Percentiles rank a stretch among this genome's conserved stretches.
Evolutionary conservation across 352 stramenopile species (phyloP).

Genomic region (Globisporangium camurandrum): DNA sequence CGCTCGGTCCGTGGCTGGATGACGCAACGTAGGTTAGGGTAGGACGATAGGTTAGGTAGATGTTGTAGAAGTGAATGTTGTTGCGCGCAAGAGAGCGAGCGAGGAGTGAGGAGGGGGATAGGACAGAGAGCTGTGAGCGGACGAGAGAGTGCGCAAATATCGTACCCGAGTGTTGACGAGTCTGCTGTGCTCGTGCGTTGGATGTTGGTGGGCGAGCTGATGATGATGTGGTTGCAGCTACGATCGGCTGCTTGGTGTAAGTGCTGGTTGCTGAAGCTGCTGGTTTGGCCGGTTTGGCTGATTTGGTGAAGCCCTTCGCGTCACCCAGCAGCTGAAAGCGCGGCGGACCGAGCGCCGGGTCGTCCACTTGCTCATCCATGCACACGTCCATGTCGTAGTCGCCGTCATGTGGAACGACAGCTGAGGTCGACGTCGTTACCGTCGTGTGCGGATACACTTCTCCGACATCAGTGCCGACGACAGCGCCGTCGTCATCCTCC

Average conservation of each 20-base stretch:
- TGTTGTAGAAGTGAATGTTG: conserved; percentile 13
- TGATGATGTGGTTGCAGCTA: too few species aligned
- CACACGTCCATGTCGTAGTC: too few species aligned
- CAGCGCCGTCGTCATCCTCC: conserved; percentile 8
- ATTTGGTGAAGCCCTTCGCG: background rate
- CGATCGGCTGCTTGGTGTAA: too few species aligned
- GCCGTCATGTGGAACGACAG: background rate
- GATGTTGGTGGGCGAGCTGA: background rate
- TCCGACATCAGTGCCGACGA: background rate
- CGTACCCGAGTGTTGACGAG: background rate
- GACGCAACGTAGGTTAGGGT: too few species aligned
- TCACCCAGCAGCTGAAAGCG: conserved; percentile 12
- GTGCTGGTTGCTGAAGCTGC: background rate
- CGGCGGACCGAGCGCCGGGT: background rate
- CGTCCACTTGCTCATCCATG: too few species aligned
- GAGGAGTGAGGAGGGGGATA: background rate
- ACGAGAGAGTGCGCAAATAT: background rate
- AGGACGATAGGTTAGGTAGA: conserved; percentile 13
- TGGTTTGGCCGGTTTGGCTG: background rate
- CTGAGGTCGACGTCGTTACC: background rate
- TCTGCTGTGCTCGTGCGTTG: conserved; percentile 1
- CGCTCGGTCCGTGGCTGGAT: too few species aligned
- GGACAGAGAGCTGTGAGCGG: background rate
- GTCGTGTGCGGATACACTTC: background rate
- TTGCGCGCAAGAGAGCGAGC: background rate